Base-by-base conservation (phyloP, 495 filamentous ascomycete genomes). In the Friedmanniomyces endolithicus region DNA sequence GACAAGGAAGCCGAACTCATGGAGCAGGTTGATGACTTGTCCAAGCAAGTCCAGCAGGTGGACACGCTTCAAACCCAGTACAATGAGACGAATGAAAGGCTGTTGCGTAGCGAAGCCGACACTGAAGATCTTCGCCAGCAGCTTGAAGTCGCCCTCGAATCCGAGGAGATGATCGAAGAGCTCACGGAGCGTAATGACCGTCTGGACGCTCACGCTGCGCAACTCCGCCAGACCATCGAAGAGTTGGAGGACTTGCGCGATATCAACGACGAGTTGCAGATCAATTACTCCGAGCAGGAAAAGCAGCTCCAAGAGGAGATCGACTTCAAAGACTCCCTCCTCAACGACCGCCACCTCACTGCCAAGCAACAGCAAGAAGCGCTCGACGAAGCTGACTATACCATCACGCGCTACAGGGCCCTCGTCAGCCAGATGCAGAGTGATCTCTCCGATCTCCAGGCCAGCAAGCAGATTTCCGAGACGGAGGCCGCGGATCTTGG, bases 231-330 rank as follows among this genome's bases (percentile, higher is more conserved):
- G 22, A 80, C 80, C 1, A 85, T 96, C 53, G 84, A 90, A 50
- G 89, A 96, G 48, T 72, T 96, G 1, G 87, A 95, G 64, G 81
- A 75, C 29, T 68, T 97, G 45, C 90, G 89, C 64, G 92, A 97
- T 58, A 80, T 97, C 47, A 88, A 85, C 60, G 90, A 97, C 59
- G 94, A 97, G 66, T 77, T 97, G 11, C 90, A 96, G 65, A 80
- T 87, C 63, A 95, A 94, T 61, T 88, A 95, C 67, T 77, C 88
- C 14, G 89, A 95, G 63, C 86, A 87, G 11, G 87, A 90, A 62
- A 94, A 89, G 64, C 88, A 97, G 66, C 79, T 98, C 68, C 88
- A 94, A 67, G 88, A 92, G 53, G 90, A 95, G 59, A 78, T 96
- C 23, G 88, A 95, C 59, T 82, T 86, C 63, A 82, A 82, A 53